Evolutionary conservation across 202 grass and related monocot genomes (phyloP).

Genomic region (Elaeis oleifera): DNA sequence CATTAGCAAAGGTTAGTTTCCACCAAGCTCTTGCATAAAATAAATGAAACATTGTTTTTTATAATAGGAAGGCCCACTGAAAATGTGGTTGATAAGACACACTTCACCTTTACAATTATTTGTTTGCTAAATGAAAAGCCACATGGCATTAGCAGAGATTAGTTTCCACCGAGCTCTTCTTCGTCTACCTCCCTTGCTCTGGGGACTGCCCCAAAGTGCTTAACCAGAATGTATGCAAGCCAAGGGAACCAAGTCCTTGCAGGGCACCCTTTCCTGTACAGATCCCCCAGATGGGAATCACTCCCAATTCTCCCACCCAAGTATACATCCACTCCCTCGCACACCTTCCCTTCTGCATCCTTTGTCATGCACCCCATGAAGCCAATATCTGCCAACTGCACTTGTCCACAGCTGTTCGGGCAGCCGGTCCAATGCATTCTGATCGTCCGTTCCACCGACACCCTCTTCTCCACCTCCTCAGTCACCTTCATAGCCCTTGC

Average conservation of each 20-base stretch:
- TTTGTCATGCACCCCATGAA: constrained; percentile 94
- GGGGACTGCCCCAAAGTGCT: constrained; percentile 58
- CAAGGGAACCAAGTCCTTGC: constrained; percentile 68
- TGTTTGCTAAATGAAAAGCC: no score
- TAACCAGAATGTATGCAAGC: constrained; percentile 62
- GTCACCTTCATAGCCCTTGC: constrained; percentile 72
- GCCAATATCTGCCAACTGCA: constrained; percentile 93
- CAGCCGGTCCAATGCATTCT: constrained; percentile 88
- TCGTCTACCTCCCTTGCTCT: constrained; percentile 68
- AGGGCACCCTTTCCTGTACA: constrained; percentile 86
- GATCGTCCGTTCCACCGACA: constrained; percentile 47
- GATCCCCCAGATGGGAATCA: constrained; percentile 66
- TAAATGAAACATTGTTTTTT: no score
- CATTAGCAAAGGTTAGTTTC: no score
- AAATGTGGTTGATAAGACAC: no score
- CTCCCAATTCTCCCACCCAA: constrained; percentile 78
- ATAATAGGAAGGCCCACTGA: no score
- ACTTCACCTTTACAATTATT: no score
- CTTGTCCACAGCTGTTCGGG: constrained; percentile 85
- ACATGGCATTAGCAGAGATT: neutral
- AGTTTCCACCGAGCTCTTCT: constrained; percentile 8
- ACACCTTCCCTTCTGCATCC: constrained; percentile 52
- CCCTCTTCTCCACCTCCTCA: constrained; percentile 62
- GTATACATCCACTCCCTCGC: constrained; percentile 65
- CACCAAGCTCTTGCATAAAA: no score